phyloP scores from a whole-genome alignment of 352 stramenopile genomes.

The Globisporangium paroecandrum region DNA sequence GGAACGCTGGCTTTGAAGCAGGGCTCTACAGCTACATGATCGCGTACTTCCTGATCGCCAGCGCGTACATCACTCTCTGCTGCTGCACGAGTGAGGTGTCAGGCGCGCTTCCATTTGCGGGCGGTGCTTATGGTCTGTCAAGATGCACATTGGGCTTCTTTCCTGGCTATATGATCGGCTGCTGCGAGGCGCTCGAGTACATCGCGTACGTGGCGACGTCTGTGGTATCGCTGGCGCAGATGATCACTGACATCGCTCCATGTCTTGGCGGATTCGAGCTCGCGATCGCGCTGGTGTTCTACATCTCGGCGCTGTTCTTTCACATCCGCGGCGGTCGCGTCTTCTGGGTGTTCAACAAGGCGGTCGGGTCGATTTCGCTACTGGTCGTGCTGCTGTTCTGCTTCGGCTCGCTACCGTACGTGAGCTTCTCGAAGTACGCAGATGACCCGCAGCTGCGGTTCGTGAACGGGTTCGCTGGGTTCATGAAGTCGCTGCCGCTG shows the following conservation, averaged over 20 bases:
- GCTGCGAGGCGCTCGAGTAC: conserved; percentile 40
- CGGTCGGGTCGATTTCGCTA: conserved; percentile 13
- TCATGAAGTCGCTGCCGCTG: conserved; percentile 22
- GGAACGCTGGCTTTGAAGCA: conserved; percentile 23
- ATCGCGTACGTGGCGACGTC: conserved; percentile 38
- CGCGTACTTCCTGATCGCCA: conserved; percentile 19
- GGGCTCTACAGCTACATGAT: conserved; percentile 25
- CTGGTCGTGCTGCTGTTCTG: conserved; percentile 18
- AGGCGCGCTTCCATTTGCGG: conserved; percentile 28
- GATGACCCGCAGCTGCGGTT: neutral
- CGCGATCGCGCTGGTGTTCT: conserved; percentile 18
- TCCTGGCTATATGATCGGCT: conserved; percentile 27
- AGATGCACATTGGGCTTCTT: conserved; percentile 17
- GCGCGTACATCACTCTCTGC: conserved; percentile 25
- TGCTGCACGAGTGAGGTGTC: conserved; percentile 31
- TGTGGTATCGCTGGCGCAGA: conserved; percentile 17
- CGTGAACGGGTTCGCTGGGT: conserved; percentile 7
- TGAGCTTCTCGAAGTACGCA: neutral
- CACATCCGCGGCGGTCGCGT: conserved; percentile 14
- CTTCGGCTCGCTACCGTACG: conserved; percentile 18
- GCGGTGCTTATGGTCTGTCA: conserved; percentile 13
- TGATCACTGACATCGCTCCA: conserved; percentile 13
- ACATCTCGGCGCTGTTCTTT: conserved; percentile 17
- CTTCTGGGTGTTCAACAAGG: conserved; percentile 28
- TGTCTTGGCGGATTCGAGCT: neutral